Percentiles rank a stretch among this genome's conserved stretches.
These are phyloP conservation scores for Fusarium transvaalense DNA, from an alignment of 2,329 filamentous ascomycete species.

Conservation along the genomic window DNA sequence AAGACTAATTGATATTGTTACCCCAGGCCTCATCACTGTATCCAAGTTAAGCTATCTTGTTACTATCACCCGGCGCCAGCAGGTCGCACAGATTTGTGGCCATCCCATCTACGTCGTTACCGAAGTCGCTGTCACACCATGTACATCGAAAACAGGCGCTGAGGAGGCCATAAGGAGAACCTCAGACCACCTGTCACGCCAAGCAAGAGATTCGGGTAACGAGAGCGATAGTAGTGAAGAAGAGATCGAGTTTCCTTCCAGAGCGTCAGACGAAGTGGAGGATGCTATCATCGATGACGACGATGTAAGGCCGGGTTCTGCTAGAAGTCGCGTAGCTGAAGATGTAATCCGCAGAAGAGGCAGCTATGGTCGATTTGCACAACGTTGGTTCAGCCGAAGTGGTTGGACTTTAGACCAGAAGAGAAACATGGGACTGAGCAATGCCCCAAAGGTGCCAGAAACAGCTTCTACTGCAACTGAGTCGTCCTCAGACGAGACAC, in stretches of 20 bases:
- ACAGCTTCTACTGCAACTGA: constrained; percentile 24
- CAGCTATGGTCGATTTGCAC: constrained; percentile 88
- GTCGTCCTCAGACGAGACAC: constrained; percentile 45
- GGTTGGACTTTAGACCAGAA: constrained; percentile 82
- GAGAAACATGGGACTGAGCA: constrained; percentile 76
- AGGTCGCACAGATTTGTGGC: constrained; percentile 88
- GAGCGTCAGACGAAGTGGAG: constrained; percentile 60
- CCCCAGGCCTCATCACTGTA: constrained; percentile 82
- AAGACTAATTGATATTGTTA: constrained; percentile 17
- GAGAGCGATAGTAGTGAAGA: constrained; percentile 64
- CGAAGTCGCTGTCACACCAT: constrained; percentile 90
- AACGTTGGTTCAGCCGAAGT: constrained; percentile 89
- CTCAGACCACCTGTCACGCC: constrained; percentile 56
- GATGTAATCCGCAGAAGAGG: constrained; percentile 88
- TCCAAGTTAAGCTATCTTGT: constrained; percentile 86
- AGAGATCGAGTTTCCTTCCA: constrained; percentile 53
- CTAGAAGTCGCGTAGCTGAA: constrained; percentile 78
- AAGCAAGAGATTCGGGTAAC: constrained; percentile 56
- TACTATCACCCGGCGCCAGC: constrained; percentile 85
- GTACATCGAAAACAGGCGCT: constrained; percentile 81
- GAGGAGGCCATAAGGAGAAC: constrained; percentile 77
- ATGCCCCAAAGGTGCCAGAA: constrained; percentile 47
- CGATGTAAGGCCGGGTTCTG: constrained; percentile 51
- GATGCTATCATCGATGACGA: constrained; percentile 54
- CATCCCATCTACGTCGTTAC: constrained; percentile 88